Evolutionary conservation across 1,284 basidiomycete genomes (phyloP), one percentile per base, ranked within the genome.

Genomic region (Fomitiporia mediterranea): DNA sequence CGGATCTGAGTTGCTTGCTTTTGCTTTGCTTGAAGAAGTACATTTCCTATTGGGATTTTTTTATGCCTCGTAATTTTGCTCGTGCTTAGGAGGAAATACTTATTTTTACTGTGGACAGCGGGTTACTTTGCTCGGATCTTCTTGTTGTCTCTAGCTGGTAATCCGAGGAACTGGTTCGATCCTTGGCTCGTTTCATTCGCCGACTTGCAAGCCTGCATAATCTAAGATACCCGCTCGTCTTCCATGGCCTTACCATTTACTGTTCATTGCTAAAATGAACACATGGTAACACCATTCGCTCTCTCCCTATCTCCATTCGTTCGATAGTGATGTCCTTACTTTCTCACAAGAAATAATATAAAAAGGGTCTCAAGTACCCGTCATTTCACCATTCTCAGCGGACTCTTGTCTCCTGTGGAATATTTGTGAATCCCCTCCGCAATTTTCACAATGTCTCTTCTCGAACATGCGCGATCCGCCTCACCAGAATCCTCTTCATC

Each of bases 401-500:
- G n/a, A 11, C 15, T 17, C 39, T 40, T 17, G 27, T 48, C 46
- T 27, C 4, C 19, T 30, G 5, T 27, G 28, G 28, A 21, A 4
- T 32, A 48, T 19, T 32, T 34, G 28, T 4, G 4, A 30, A 5
- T 32, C 19, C n/a, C 19, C 6, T 42, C 40, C 5, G 8, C 21
- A 42, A 42, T 23, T 17, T n/a, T 17, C 5, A 42, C 40, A 17
- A 51, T 40, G 35, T 25, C 38, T 13, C 17, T 13, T 11, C 17
- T 35, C 39, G 34, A 23, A n/a, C 19, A 13, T 13, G 17, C 34
- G 9, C 49, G 49, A 5, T 50, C 28, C 30, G 30, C 38, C 25
- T 51, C 49, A 4, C 35, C 49, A 19, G 21, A 28, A 13, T 54
- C 52, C 3, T 27, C 42, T 25, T 46, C 52, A 17, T 47, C 52